Conservation (phyloP, 208 protist species). For the Leishmania tropica region DNA sequence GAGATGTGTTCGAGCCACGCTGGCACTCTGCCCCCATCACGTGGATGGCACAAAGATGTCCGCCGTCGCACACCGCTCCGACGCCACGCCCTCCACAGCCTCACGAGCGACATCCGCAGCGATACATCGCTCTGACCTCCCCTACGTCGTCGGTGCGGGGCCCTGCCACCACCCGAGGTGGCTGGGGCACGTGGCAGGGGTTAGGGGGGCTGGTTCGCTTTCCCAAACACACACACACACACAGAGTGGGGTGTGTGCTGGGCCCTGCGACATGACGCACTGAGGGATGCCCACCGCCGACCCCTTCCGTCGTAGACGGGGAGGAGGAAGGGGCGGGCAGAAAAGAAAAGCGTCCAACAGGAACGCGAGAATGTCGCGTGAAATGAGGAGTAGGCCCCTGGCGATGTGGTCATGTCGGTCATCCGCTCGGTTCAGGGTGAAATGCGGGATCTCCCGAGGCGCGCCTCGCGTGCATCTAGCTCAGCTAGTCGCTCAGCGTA, state of each 20-base stretch:
- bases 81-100: no score
- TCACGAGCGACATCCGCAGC: no score
- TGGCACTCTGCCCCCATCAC: no score
- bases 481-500: conserved; percentile 5
- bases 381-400: background rate
- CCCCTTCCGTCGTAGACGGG: no score
- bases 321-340: background rate
- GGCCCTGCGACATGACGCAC: background rate
- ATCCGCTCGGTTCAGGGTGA: background rate
- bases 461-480: conserved; percentile 16
- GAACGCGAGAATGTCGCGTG: background rate
- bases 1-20: background rate
- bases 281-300: background rate
- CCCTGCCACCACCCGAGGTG: background rate
- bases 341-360: background rate
- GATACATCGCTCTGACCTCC: background rate
- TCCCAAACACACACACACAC: background rate
- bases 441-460: background rate
- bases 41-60: no score
- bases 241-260: no score
- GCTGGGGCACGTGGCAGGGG: background rate
- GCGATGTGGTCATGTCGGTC: background rate
- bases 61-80: no score
- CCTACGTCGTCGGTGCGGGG: background rate
- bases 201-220: background rate